phyloP scores from a whole-genome alignment of 164 flowering plant species.

The Macadamia tetraphylla region DNA sequence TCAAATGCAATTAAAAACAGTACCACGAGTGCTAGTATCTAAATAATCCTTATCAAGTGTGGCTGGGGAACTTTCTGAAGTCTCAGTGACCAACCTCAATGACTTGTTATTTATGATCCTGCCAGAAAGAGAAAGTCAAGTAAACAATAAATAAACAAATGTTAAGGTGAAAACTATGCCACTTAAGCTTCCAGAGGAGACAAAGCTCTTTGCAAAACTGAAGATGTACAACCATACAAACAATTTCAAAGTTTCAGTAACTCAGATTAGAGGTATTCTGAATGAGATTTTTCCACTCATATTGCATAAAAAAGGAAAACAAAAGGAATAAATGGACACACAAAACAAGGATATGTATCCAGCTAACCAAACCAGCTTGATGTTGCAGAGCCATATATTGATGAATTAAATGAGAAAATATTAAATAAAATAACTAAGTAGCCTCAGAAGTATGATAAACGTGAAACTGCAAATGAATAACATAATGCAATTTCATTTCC shows the following conservation, averaged over 20 bases:
- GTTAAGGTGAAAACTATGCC: neutral
- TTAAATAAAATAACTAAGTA: too few relatives aligned
- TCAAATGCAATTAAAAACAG: constrained; percentile 1
- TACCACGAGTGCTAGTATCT: constrained; percentile 77
- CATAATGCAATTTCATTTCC: too few relatives aligned
- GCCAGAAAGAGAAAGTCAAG: constrained; percentile 18
- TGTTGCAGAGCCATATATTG: too few relatives aligned
- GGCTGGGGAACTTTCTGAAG: constrained; percentile 55
- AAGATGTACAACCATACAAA: neutral
- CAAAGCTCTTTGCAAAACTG: neutral
- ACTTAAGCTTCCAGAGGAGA: neutral
- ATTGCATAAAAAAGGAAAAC: too few relatives aligned
- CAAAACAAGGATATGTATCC: too few relatives aligned
- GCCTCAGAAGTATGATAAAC: too few relatives aligned
- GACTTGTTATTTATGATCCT: constrained; percentile 87
- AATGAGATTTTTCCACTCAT: too few relatives aligned
- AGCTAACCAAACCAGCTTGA: too few relatives aligned
- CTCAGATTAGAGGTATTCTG: neutral
- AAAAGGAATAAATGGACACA: too few relatives aligned
- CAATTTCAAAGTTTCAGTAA: neutral
- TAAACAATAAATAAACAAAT: neutral
- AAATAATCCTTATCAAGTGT: constrained; percentile 47
- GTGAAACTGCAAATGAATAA: too few relatives aligned
- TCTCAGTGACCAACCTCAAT: constrained; percentile 75
- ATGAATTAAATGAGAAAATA: too few relatives aligned